Conservation (phyloP, 768 basidiomycete genomes). For the Leccinellum luteum region DNA sequence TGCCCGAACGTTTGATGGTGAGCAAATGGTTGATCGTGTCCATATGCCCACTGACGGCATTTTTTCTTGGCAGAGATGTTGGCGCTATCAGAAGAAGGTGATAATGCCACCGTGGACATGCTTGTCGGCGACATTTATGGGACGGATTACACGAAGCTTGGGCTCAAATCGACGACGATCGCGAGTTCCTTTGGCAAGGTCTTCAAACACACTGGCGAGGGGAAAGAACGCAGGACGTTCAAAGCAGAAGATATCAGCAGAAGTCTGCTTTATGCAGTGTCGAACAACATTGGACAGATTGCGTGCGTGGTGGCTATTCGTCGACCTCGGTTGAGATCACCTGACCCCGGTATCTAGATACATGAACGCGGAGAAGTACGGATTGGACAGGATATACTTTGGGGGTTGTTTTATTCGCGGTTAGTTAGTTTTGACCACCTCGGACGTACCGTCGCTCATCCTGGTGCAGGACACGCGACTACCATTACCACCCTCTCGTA, state of each 20-base stretch:
- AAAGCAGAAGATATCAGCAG: constrained; percentile 91
- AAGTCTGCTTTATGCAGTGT: constrained; percentile 92
- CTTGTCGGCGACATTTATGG: constrained; percentile 99
- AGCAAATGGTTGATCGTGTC: constrained; percentile 31
- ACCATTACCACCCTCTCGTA: constrained; percentile 98
- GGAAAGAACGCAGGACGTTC: constrained; percentile 61
- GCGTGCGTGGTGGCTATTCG: constrained; percentile 64
- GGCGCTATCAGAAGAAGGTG: constrained; percentile 86
- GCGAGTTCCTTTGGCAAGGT: constrained; percentile 99
- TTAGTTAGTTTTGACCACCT: constrained; percentile 48
- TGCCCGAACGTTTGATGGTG: constrained; percentile 93
- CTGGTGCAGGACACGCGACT: constrained; percentile 78
- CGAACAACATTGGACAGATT: constrained; percentile 99
- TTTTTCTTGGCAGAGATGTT: constrained; percentile 77
- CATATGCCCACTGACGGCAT: neutral
- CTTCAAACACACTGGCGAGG: constrained; percentile 76
- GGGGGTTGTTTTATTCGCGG: constrained; percentile 99
- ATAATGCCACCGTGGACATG: constrained; percentile 96
- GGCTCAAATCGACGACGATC: constrained; percentile 96
- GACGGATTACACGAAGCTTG: constrained; percentile 93
- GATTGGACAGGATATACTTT: constrained; percentile 95
- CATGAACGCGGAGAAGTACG: constrained; percentile 99
- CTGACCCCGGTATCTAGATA: constrained; percentile 42
- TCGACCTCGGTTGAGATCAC: neutral
- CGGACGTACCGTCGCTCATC: neutral